phyloP scores from a whole-genome alignment of 2,329 filamentous ascomycete genomes.

The Xenoacremonium recifei region DNA sequence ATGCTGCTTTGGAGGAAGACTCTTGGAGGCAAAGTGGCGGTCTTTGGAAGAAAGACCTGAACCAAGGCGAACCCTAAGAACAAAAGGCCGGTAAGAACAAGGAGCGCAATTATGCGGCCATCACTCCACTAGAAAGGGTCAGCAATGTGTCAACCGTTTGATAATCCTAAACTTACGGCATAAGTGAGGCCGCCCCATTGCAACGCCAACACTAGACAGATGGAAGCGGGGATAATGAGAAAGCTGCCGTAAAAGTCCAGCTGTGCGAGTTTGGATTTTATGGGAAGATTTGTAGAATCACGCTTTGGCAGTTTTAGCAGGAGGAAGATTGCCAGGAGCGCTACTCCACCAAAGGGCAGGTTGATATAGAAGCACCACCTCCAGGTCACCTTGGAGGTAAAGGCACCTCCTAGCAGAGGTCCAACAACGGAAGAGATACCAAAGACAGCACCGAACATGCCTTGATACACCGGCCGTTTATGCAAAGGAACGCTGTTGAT shows the following conservation, averaged over 20 bases:
- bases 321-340: neutral
- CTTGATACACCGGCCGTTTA: neutral
- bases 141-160: too few species aligned
- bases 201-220: conserved; percentile 2
- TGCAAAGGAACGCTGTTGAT: neutral
- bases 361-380: neutral
- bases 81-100: conserved; percentile 4
- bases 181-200: conserved; percentile 5
- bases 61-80: conserved; percentile 4
- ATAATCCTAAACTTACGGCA: conserved; percentile 30
- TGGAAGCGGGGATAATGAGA: neutral
- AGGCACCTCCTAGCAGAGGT: neutral
- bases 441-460: neutral
- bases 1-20: conserved; percentile 5
- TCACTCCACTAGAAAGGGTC: too few species aligned
- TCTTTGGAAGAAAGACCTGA: conserved; percentile 7
- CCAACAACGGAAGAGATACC: neutral
- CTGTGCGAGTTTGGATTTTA: neutral
- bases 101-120: conserved; percentile 1
- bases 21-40: conserved; percentile 7
- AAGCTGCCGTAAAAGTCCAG: neutral
- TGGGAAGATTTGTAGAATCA: neutral
- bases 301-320: neutral
- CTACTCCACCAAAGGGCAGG: neutral
- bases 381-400: neutral